A percentile compares a stretch with the other conserved stretches of the same genome.
Conservation (phyloP, 305 asterid species). For the Vinca major region DNA sequence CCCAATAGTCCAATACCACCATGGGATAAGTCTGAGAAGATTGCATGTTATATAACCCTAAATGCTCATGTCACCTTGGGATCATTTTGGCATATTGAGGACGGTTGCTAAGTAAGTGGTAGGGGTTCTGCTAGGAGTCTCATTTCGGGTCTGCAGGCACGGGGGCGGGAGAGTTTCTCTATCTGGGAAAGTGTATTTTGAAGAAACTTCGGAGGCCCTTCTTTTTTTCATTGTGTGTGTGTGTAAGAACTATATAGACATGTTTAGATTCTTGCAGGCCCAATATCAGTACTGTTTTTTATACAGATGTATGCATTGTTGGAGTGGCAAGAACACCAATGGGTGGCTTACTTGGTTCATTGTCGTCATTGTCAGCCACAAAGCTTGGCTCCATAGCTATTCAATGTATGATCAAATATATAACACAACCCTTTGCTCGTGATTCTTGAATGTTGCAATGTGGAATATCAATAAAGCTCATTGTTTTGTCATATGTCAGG, state of each 20-base stretch:
- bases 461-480: neutral
- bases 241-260: neutral
- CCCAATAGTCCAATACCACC: no score
- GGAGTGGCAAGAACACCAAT: slow-evolving; percentile 96
- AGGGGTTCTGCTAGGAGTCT: no score
- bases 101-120: no score
- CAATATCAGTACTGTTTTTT: neutral
- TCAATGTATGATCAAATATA: slow-evolving; percentile 32
- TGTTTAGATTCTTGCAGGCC: neutral
- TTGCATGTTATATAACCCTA: no score
- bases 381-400: slow-evolving; percentile 89
- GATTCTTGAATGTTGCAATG: neutral
- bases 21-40: no score
- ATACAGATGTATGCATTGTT: slow-evolving; percentile 84
- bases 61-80: no score
- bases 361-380: slow-evolving; percentile 80
- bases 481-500: slow-evolving; percentile 26
- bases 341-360: slow-evolving; percentile 82
- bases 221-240: neutral
- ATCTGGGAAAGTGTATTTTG: neutral
- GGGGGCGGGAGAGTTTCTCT: no score
- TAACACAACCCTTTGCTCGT: neutral
- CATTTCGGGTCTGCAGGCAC: no score
- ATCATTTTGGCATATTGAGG: no score
- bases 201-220: neutral